These are phyloP conservation scores for Panaeolus papilionaceus DNA, from an alignment of 768 basidiomycete genomes.

Conservation along the genomic window DNA sequence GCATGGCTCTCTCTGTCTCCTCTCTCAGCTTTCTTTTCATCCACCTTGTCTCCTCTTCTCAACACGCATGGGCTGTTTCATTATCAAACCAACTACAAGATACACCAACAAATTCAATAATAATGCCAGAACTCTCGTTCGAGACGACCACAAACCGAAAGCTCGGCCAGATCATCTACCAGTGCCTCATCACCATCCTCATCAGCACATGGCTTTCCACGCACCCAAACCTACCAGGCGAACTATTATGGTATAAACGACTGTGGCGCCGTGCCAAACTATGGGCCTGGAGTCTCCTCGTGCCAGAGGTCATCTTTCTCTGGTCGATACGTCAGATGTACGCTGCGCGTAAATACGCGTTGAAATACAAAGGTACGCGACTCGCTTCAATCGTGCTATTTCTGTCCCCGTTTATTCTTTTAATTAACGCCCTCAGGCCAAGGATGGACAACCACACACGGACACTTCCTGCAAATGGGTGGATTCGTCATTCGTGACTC, in stretches of 20 bases:
- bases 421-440: background rate
- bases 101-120: background rate
- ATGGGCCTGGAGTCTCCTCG: slow-evolving; percentile 15
- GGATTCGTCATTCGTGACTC: slow-evolving; percentile 14
- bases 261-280: slow-evolving; percentile 6
- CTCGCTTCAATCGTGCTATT: background rate
- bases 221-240: slow-evolving; percentile 19
- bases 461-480: slow-evolving; percentile 22
- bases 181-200: slow-evolving; percentile 20
- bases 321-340: slow-evolving; percentile 20
- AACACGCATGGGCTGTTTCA: slow-evolving; percentile 4
- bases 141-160: background rate
- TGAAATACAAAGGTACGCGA: slow-evolving; percentile 18
- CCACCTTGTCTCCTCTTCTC: background rate
- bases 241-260: slow-evolving; percentile 6
- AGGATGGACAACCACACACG: slow-evolving; percentile 21
- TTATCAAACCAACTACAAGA: slow-evolving; percentile 8
- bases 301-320: slow-evolving; percentile 17
- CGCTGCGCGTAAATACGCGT: slow-evolving; percentile 18
- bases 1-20: background rate
- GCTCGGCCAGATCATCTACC: slow-evolving; percentile 12
- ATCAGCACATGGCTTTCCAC: slow-evolving; percentile 18
- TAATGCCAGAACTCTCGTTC: slow-evolving; percentile 9
- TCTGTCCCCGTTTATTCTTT: background rate
- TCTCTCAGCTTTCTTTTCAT: background rate